Evolutionary conservation across 2,329 filamentous ascomycete species (phyloP), one percentile per base, ranked within the genome.

Genomic region (Talaromyces sp.): DNA sequence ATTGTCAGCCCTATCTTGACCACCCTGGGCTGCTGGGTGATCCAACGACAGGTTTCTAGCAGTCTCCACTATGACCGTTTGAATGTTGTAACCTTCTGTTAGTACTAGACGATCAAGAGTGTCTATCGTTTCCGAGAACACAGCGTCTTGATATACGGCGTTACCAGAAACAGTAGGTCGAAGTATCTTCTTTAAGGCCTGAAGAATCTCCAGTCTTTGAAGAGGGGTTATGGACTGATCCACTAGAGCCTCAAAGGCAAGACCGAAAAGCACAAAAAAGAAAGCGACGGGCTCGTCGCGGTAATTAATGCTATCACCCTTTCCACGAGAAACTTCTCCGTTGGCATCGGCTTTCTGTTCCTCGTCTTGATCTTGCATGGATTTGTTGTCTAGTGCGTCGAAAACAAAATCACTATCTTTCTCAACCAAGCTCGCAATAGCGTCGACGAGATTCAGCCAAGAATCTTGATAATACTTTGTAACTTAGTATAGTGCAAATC

Each of bases 371-470:
- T 74, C 69, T 17, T 73, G 67, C 11, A 70, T 71, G 2, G 79
- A 77, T 69, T 95, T 96, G 56, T 93, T 93, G 71, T 99, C 95
- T 7, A 99, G 79, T 1, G 95, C 95, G 74, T 97, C 93, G 71
- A 99, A 99, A 3, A 99, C 95, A 64, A 97, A 96, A 63, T 95
- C 91, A 75, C 93, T 97, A 71, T 99, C 95, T 74, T 97, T 93
- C 69, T 98, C 95, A 61, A 99, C 97, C 5, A 99, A 81, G 70
- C 93, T 96, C 11, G 95, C 93, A 73, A 99, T 98, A 3, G 95
- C 96, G 77, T 99, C 93, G 1, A 99, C 93, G 11, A 99, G 84
- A 67, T 95, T 96, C 43, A 99, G 81, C 95, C 95, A 99, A 0
- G 92, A 91, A 62, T 96, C 92, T 79, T 99, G 93, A 73, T 99